These are phyloP conservation scores for Kodamaea alishanica DNA, from an alignment of 1,139 yeast genomes.

Conservation along the genomic window DNA sequence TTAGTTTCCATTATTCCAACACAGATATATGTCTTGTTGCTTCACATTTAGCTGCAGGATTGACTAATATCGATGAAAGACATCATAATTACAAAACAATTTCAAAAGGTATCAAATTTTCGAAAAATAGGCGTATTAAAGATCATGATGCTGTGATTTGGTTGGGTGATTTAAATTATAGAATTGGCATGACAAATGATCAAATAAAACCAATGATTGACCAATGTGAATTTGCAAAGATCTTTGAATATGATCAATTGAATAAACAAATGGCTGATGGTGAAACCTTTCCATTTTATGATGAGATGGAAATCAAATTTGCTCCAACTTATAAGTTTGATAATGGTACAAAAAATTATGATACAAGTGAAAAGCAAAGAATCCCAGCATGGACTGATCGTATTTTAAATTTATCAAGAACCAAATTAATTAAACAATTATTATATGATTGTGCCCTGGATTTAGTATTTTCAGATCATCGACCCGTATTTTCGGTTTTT, in stretches of 20 bases:
- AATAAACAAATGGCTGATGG: conserved; percentile 67
- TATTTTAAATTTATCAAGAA: conserved; percentile 46
- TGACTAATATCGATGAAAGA: conserved; percentile 70
- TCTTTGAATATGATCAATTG: conserved; percentile 76
- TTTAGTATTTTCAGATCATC: conserved; percentile 80
- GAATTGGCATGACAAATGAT: conserved; percentile 68
- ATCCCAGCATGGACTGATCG: conserved; percentile 98
- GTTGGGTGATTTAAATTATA: conserved; percentile 90
- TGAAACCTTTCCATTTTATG: conserved; percentile 62
- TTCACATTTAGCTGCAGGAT: conserved; percentile 91
- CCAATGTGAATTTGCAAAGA: conserved; percentile 45
- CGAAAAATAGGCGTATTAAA: conserved; percentile 45
- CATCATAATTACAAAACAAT: conserved; percentile 70
- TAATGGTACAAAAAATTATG: conserved; percentile 79
- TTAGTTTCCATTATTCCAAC: conserved; percentile 72
- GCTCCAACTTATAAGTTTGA: conserved; percentile 94
- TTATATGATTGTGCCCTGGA: conserved; percentile 60
- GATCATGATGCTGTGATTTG: conserved; percentile 89
- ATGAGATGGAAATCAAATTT: conserved; percentile 73
- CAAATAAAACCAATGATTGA: conserved; percentile 53
- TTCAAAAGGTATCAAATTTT: conserved; percentile 52
- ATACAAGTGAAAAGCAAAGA: conserved; percentile 86
- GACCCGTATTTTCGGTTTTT: conserved; percentile 86
- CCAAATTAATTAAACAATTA: conserved; percentile 57
- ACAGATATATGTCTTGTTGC: conserved; percentile 30